Conservation (phyloP, 1,139 yeast species). For the Geotrichum macrosporum region DNA sequence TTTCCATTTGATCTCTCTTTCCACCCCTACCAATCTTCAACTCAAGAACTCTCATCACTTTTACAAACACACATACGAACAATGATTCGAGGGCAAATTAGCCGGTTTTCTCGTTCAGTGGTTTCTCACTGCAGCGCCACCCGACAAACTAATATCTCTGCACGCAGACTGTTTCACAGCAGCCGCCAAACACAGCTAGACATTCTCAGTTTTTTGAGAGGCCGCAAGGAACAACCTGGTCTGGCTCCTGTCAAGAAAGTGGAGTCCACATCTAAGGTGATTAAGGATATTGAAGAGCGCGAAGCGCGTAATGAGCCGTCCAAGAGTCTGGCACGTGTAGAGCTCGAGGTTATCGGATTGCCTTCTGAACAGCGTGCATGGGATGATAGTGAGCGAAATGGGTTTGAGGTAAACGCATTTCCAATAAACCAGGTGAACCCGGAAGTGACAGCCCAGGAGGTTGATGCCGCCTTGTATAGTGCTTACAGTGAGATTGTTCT, state of each 20-base stretch:
- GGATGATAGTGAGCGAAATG: slow-evolving; percentile 14
- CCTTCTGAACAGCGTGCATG: slow-evolving; percentile 15
- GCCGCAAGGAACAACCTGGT: slow-evolving; percentile 11
- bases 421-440: slow-evolving; percentile 15
- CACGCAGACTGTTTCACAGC: slow-evolving; percentile 4
- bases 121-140: too few relatives aligned
- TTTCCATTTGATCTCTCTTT: neutral
- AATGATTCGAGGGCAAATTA: neutral
- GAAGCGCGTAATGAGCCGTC: slow-evolving; percentile 15
- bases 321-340: slow-evolving; percentile 12
- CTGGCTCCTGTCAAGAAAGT: slow-evolving; percentile 9
- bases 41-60: too few relatives aligned
- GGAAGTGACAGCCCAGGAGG: slow-evolving; percentile 12
- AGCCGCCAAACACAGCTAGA: slow-evolving; percentile 1
- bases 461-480: slow-evolving; percentile 11
- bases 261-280: slow-evolving; percentile 12
- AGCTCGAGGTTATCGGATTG: slow-evolving; percentile 20
- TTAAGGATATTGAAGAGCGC: slow-evolving; percentile 19
- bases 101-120: neutral
- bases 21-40: neutral
- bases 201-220: slow-evolving; percentile 9
- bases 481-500: slow-evolving; percentile 13
- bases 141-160: too few relatives aligned
- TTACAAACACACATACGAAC: neutral
- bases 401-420: slow-evolving; percentile 17